Percentiles rank a stretch among this genome's conserved stretches.
These are phyloP conservation scores for Asterophora lycoperdoides DNA, from an alignment of 768 basidiomycete genomes.

Conservation along the genomic window DNA sequence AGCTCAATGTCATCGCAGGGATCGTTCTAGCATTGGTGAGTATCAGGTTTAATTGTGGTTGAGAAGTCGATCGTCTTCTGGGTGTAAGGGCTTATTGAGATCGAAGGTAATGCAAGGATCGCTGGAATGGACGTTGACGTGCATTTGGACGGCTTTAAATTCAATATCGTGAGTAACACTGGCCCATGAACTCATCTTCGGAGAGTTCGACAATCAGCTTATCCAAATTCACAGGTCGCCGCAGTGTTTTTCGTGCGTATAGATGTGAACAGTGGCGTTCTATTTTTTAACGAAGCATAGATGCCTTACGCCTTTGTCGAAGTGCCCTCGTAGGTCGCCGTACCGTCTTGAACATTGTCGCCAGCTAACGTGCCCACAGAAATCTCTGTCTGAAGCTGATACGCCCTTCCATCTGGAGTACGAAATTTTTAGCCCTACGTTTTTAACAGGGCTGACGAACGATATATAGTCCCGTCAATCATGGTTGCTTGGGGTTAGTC, in stretches of 20 bases:
- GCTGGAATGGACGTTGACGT: slow-evolving; percentile 31
- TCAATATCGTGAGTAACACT: slow-evolving; percentile 27
- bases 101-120: slow-evolving; percentile 28
- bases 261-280: background rate
- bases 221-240: slow-evolving; percentile 20
- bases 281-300: slow-evolving; percentile 8
- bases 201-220: background rate
- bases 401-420: slow-evolving; percentile 30
- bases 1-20: slow-evolving; percentile 15
- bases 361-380: slow-evolving; percentile 7
- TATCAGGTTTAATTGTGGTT: background rate
- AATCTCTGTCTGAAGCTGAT: slow-evolving; percentile 30
- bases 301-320: slow-evolving; percentile 31
- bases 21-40: slow-evolving; percentile 33
- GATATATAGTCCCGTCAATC: slow-evolving; percentile 24
- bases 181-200: background rate
- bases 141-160: slow-evolving; percentile 27
- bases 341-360: background rate
- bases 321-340: slow-evolving; percentile 27
- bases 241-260: slow-evolving; percentile 30
- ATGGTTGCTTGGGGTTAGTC: slow-evolving; percentile 30
- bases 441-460: background rate
- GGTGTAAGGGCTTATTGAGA: no score
- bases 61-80: no score
- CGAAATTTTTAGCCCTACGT: background rate